Evolutionary conservation across 331 rosid genomes (phyloP), one percentile per base, ranked within the genome.

Genomic region (Ulmus americana): DNA sequence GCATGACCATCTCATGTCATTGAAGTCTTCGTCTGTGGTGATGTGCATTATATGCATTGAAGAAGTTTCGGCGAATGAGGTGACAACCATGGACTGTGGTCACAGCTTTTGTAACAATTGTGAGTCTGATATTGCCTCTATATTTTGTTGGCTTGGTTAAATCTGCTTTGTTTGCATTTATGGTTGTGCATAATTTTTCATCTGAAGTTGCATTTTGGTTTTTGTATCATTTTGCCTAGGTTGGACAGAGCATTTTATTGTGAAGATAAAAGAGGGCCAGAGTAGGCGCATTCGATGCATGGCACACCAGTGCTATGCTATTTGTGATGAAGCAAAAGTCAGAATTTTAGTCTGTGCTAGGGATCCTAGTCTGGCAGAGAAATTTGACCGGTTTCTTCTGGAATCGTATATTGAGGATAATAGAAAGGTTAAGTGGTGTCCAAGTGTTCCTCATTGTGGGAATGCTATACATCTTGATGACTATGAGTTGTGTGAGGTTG

Each of bases 331-430:
- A 74, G 74, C 11, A 4, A 38, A 47, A n/a, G 56, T 79, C 60
- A 70, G 80, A 65, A 66, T 8, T 55, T 59, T 79, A 59, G 83
- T 79, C 39, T 50, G 60, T 61, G 71, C 45, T 12, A 79, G 71
- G 43, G 71, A 74, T 70, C 74, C 74, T 39, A 28, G 12, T 22
- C 50, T 74, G 59, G 76, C 77, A 11, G 77, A 70, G 71, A 74
- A 74, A 59, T 79, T 79, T 70, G 83, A 74, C 11, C 79, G 83
- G 47, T 79, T 79, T 65, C 83, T 79, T 49, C 57, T 74, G 4
- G 83, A 79, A 51, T 79, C 83, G 20, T 79, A 74, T 67, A 79
- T 79, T 67, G 83, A 79, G 53, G 83, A 79, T 45, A 79, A 79
- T 51, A 65, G 61, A 57, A 66, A 52, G 71, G 80, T 79, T 48